Conservation (phyloP, 768 basidiomycete genomes). For the Boletellus ananas region DNA sequence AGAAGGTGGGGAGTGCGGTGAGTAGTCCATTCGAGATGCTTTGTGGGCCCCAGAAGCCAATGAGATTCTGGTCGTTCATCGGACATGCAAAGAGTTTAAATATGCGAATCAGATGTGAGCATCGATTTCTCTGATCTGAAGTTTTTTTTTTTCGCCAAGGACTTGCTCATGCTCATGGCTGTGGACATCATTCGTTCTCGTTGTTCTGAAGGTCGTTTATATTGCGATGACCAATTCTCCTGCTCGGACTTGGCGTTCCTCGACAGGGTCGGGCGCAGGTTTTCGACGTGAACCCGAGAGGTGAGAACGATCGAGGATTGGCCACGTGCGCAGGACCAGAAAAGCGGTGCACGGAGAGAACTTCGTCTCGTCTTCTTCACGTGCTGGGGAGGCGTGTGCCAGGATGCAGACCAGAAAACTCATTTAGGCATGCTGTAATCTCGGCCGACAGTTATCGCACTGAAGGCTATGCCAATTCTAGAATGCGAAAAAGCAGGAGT, state of each 20-base stretch:
- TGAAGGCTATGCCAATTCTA: background rate
- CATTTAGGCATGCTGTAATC: no score
- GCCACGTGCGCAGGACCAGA: no score
- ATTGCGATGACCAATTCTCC: no score
- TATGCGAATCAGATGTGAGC: background rate
- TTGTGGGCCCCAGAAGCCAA: background rate
- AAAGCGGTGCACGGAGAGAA: no score
- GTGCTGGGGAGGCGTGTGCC: no score
- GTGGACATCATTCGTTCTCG: background rate
- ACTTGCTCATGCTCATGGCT: background rate
- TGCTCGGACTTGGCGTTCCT: no score
- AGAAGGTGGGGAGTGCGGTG: background rate
- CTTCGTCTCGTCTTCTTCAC: no score
- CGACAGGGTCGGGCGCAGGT: no score
- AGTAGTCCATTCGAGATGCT: background rate
- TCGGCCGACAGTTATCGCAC: no score
- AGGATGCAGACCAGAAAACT: no score
- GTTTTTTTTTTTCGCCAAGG: background rate
- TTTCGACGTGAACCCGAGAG: no score
- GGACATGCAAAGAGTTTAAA: slow-evolving; percentile 5
- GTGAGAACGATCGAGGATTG: no score
- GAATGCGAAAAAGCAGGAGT: background rate
- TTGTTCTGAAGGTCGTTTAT: background rate
- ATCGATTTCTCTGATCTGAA: background rate
- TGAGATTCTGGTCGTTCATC: background rate